phyloP scores from a whole-genome alignment of 352 stramenopile species.

The Achlya hypogyna region DNA sequence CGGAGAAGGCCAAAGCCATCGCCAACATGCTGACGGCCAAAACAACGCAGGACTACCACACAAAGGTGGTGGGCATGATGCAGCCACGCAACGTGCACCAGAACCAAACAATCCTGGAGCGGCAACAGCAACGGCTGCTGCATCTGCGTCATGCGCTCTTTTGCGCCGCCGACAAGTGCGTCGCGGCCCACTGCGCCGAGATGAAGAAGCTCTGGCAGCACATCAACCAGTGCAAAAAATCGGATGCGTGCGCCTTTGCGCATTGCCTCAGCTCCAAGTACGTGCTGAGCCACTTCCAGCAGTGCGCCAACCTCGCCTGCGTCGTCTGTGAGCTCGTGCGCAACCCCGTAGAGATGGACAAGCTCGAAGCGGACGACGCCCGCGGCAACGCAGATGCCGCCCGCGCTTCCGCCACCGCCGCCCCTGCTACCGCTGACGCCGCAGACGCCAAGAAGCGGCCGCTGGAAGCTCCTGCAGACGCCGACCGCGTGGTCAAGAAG shows the following conservation, averaged over 20 bases:
- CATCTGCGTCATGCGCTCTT: conserved; percentile 89
- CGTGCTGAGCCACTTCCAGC: conserved; percentile 89
- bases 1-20: conserved; percentile 14
- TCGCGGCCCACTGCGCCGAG: conserved; percentile 79
- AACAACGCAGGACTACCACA: conserved; percentile 16
- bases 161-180: conserved; percentile 77
- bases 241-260: conserved; percentile 75
- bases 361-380: not conserved
- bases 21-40: conserved; percentile 16
- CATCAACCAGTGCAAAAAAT: conserved; percentile 88
- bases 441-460: not conserved
- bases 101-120: conserved; percentile 60
- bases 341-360: conserved; percentile 65
- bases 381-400: not conserved
- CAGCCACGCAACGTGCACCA: conserved; percentile 4
- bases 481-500: conserved; percentile 5
- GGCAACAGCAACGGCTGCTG: conserved; percentile 88
- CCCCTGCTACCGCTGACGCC: too few relatives aligned
- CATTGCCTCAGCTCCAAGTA: conserved; percentile 87
- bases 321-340: conserved; percentile 84
- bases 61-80: conserved; percentile 20
- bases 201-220: conserved; percentile 91
- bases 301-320: conserved; percentile 84
- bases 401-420: not conserved
- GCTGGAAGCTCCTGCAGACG: conserved; percentile 11